phyloP scores from a whole-genome alignment of 2,329 filamentous ascomycete genomes.

The Nannizziopsis arthrosporioides region DNA sequence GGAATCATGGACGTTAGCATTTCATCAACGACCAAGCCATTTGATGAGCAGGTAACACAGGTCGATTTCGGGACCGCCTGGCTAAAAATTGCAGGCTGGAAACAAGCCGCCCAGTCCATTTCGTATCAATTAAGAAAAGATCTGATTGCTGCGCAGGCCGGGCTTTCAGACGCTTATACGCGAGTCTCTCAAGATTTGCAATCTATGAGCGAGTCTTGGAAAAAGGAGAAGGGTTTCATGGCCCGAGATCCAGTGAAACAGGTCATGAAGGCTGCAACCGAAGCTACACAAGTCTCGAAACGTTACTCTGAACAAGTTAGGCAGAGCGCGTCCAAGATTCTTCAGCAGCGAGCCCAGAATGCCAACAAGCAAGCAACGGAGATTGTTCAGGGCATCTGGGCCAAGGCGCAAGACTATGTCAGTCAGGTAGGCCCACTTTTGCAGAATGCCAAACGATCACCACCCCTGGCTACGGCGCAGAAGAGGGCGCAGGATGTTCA shows the following conservation, averaged over 20 bases:
- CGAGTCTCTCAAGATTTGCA: constrained; percentile 31
- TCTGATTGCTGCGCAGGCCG: constrained; percentile 28
- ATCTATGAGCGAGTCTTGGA: constrained; percentile 25
- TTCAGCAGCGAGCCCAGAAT: constrained; percentile 23
- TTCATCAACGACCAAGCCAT: constrained; percentile 27
- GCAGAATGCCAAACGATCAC: constrained; percentile 21
- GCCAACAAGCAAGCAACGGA: constrained; percentile 22
- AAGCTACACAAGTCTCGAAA: constrained; percentile 25
- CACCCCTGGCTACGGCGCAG: constrained; percentile 27
- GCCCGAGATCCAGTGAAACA: constrained; percentile 20
- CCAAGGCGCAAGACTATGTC: constrained; percentile 6
- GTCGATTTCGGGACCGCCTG: constrained; percentile 37
- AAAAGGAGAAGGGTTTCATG: constrained; percentile 9
- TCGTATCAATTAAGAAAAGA: constrained; percentile 30
- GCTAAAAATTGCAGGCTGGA: constrained; percentile 39
- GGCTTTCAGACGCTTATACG: constrained; percentile 28
- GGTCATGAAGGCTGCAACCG: constrained; percentile 18
- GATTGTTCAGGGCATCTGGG: constrained; percentile 22
- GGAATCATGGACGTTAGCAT: constrained; percentile 41
- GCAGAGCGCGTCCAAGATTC: constrained; percentile 22
- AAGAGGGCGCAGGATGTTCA: constrained; percentile 17
- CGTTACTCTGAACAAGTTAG: constrained; percentile 25
- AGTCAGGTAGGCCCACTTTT: constrained; percentile 21
- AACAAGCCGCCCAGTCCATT: constrained; percentile 28
- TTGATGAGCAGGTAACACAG: constrained; percentile 27